These are phyloP conservation scores for Candida odintsovae DNA, from an alignment of 805 yeast genomes.

Conservation along the genomic window DNA sequence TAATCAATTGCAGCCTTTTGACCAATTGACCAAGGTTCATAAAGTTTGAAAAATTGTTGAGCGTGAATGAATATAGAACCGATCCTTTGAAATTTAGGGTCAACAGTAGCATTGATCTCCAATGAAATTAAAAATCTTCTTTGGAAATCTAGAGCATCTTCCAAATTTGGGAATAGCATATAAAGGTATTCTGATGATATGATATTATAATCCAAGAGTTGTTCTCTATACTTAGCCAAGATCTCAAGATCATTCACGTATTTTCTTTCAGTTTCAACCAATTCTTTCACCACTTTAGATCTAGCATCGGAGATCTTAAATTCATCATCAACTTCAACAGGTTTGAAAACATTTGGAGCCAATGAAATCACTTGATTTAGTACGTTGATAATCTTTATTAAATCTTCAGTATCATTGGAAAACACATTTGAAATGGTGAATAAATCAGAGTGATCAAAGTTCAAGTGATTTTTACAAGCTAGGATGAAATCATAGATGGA, in stretches of 20 bases:
- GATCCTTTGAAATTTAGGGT: slow-evolving; percentile 71
- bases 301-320: slow-evolving; percentile 44
- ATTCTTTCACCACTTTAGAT: slow-evolving; percentile 76
- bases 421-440: slow-evolving; percentile 90
- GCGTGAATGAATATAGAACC: slow-evolving; percentile 88
- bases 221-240: slow-evolving; percentile 60
- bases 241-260: slow-evolving; percentile 88
- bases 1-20: slow-evolving; percentile 84
- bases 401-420: slow-evolving; percentile 71
- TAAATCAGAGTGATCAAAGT: slow-evolving; percentile 72
- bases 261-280: slow-evolving; percentile 85
- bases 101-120: slow-evolving; percentile 79
- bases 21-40: slow-evolving; percentile 92
- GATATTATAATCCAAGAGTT: slow-evolving; percentile 57
- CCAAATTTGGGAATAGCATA: slow-evolving; percentile 76
- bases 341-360: slow-evolving; percentile 38
- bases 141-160: slow-evolving; percentile 85
- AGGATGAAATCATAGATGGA: slow-evolving; percentile 84
- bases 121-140: slow-evolving; percentile 81
- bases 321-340: slow-evolving; percentile 24
- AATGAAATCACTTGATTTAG: slow-evolving; percentile 59
- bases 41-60: slow-evolving; percentile 77
- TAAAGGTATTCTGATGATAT: slow-evolving; percentile 77
- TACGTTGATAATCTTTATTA: slow-evolving; percentile 68
- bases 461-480: slow-evolving; percentile 75